Evolutionary conservation across 225 moss, liverwort and hornwort genomes (phyloP), one percentile per base, ranked within the genome.

Genomic region (Pleurozium schreberi): DNA sequence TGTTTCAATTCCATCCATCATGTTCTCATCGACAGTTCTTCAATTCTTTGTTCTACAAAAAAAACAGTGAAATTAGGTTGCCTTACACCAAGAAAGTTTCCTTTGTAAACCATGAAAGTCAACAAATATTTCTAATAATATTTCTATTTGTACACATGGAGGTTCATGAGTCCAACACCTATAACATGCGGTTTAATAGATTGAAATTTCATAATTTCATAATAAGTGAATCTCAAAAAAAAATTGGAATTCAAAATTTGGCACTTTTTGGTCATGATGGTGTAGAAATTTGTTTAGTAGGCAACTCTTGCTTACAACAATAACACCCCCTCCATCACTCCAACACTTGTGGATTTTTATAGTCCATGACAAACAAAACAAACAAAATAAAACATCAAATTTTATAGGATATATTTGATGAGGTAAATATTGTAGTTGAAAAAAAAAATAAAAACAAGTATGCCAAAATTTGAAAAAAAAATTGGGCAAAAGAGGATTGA

Each of bases 251-350:
- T 45, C 1, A 0, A 73, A 10, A 28, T 45, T 2, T 27, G 6
- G 10, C 10, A 17, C 17, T 17, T 28, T 6, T 28, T 8, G 3
- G 3, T 28, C 0, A 18, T 3, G 28, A 73, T 73, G 10, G 28
- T 10, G 1, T 8, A 17, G 45, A 3, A 73, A 30, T 17, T 28
- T 45, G 10, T 71, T 43, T 73, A 17, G 6, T 10, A 2, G 1
- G 3, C 43, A 43, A 43, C 27, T n/a, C n/a, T n/a, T n/a, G n/a
- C n/a, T 5, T 17, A 10, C 1, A 5, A 27, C 1, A 0, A 6
- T 17, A 45, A 15, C 2, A 28, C 3, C 1, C 27, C 27, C 2
- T 3, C 5, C 1, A 17, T 30, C 17, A n/a, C 4, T 10, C 30
- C 10, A 18, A 6, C 0, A 30, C 1, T 10, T 28, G 73, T 18